A percentile compares a stretch with the other conserved stretches of the same genome.
Conservation (phyloP, 73 alveolate species). For the Tetrahymena thermophila region DNA sequence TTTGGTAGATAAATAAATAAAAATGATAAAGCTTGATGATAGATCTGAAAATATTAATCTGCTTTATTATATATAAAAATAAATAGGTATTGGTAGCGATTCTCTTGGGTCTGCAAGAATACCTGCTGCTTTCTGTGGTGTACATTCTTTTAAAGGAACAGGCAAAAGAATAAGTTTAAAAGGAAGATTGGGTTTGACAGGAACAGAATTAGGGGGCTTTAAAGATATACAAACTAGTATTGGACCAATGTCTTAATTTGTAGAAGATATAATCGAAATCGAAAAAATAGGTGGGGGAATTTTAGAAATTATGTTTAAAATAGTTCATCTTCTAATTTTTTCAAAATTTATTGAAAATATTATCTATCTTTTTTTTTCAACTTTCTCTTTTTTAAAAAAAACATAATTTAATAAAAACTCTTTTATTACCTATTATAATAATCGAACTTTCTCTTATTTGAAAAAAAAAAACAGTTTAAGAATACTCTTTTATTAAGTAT, state of each 20-base stretch:
- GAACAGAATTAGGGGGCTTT: slow-evolving; percentile 22
- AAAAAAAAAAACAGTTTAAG: background rate
- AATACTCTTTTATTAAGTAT: too few species aligned
- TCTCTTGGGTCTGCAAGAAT: slow-evolving; percentile 73
- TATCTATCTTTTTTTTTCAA: background rate
- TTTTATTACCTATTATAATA: too few species aligned
- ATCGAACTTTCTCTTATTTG: too few species aligned
- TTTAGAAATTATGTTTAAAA: too few species aligned
- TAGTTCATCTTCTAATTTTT: too few species aligned
- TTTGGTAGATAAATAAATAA: background rate
- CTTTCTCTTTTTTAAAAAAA: background rate
- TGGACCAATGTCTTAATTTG: slow-evolving; percentile 17
- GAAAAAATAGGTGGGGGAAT: background rate
- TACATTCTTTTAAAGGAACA: slow-evolving; percentile 69
- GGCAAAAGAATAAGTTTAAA: slow-evolving; percentile 32
- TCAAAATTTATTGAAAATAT: background rate
- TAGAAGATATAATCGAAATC: background rate
- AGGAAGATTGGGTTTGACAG: slow-evolving; percentile 31
- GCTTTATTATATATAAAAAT: background rate
- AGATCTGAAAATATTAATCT: background rate
- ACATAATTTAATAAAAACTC: too few species aligned
- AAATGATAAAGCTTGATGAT: background rate
- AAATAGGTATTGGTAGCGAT: slow-evolving; percentile 69
- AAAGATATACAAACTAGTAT: slow-evolving; percentile 25
- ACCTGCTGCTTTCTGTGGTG: slow-evolving; percentile 71